Evolutionary conservation across 495 filamentous ascomycete genomes (phyloP).

Genomic region (Pseudotulostoma volvatum): DNA sequence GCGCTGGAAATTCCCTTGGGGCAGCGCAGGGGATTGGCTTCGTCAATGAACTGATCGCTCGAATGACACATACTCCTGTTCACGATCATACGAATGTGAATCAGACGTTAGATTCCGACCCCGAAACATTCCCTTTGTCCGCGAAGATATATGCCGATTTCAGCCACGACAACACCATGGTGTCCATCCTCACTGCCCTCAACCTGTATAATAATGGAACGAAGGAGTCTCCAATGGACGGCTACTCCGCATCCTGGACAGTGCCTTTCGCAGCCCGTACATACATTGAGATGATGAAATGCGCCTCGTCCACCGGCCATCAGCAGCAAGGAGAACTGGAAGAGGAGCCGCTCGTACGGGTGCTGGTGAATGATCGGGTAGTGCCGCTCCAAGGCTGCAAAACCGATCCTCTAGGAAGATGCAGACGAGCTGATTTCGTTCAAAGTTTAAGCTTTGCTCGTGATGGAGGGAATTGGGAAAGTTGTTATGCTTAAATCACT

Average conservation of each 20-base stretch:
- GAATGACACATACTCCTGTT: constrained; percentile 46
- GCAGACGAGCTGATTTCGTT: constrained; percentile 47
- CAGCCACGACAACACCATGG: constrained; percentile 76
- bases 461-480: constrained; percentile 51
- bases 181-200: constrained; percentile 51
- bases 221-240: constrained; percentile 32
- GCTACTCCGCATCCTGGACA: constrained; percentile 54
- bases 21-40: constrained; percentile 73
- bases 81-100: constrained; percentile 56
- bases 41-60: constrained; percentile 70
- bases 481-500: constrained; percentile 54
- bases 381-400: constrained; percentile 50
- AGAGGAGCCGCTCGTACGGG: constrained; percentile 46
- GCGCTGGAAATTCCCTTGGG: constrained; percentile 57
- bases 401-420: constrained; percentile 50
- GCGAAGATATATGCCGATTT: constrained; percentile 64
- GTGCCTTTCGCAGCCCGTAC: constrained; percentile 65
- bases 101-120: constrained; percentile 45
- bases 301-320: constrained; percentile 17
- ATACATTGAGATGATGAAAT: constrained; percentile 76
- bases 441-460: constrained; percentile 54
- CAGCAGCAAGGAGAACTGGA: constrained; percentile 7
- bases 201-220: constrained; percentile 51
- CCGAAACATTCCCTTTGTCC: constrained; percentile 51
- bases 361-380: constrained; percentile 71